Conservation (phyloP, 2,329 filamentous ascomycete species). For the Penicillium sp. region DNA sequence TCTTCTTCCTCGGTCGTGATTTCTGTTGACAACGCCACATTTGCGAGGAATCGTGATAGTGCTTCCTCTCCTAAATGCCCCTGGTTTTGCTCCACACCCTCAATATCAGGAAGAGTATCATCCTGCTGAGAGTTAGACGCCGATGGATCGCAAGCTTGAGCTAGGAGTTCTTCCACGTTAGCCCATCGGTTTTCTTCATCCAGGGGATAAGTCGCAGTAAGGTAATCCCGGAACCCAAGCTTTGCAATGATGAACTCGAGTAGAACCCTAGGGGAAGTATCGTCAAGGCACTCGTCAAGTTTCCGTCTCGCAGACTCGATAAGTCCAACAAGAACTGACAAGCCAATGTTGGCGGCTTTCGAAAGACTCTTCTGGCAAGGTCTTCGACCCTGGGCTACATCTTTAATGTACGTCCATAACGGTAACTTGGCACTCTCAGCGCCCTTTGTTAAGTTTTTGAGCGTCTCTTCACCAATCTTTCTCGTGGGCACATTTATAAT, state of each 20-base stretch:
- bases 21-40: conserved; percentile 81
- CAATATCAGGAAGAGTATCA: conserved; percentile 60
- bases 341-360: conserved; percentile 53
- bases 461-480: conserved; percentile 73
- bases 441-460: conserved; percentile 70
- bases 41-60: conserved; percentile 79
- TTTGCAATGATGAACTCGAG: conserved; percentile 59
- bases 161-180: conserved; percentile 84
- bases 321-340: conserved; percentile 57
- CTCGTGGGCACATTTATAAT: conserved; percentile 82
- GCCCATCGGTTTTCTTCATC: conserved; percentile 77
- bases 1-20: conserved; percentile 55
- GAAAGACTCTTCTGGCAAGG: conserved; percentile 53
- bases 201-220: conserved; percentile 67
- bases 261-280: conserved; percentile 42
- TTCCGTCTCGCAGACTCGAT: conserved; percentile 57
- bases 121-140: conserved; percentile 50
- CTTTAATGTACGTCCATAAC: conserved; percentile 71
- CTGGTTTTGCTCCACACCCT: conserved; percentile 62
- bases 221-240: conserved; percentile 68
- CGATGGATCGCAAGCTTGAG: conserved; percentile 68
- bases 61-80: conserved; percentile 55
- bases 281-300: conserved; percentile 43
- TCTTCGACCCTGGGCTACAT: conserved; percentile 50
- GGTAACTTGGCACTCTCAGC: conserved; percentile 66